Evolutionary conservation across 441 rosid genomes (phyloP).

Genomic region (Dalechampia spathulata): DNA sequence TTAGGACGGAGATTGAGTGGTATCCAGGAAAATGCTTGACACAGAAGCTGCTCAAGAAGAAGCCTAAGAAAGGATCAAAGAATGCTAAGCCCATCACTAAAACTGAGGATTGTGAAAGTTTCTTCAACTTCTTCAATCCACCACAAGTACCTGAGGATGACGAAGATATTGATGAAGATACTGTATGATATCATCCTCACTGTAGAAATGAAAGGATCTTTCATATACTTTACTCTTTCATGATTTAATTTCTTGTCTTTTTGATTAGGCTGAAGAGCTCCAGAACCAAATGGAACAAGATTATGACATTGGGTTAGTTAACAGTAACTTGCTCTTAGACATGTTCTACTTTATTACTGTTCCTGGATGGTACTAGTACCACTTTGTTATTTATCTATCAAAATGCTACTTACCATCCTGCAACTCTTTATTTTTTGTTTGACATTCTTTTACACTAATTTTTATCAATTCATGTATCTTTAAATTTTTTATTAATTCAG

Average conservation of each 20-base stretch:
- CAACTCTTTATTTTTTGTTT: conserved; percentile 11
- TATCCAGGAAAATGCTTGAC: conserved; percentile 72
- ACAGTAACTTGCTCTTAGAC: not conserved
- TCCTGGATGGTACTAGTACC: too few relatives aligned
- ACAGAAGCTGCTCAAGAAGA: conserved; percentile 60
- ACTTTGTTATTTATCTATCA: not conserved
- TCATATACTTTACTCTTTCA: not conserved
- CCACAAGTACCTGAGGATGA: conserved; percentile 65
- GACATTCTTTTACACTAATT: too few relatives aligned
- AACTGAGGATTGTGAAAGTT: conserved; percentile 64
- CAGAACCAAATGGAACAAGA: conserved; percentile 73
- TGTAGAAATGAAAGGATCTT: not conserved
- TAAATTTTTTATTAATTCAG: conserved; percentile 8
- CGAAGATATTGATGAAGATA: conserved; percentile 61
- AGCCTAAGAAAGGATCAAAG: conserved; percentile 73
- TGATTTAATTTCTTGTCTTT: not conserved
- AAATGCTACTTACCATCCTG: too few relatives aligned
- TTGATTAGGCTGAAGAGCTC: conserved; percentile 59
- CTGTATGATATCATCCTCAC: conserved; percentile 31
- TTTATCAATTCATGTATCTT: too few relatives aligned
- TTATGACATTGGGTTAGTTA: conserved; percentile 58
- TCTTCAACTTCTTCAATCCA: conserved; percentile 73
- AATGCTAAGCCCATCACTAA: conserved; percentile 61
- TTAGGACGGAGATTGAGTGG: conserved; percentile 80
- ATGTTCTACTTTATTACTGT: not conserved